phyloP scores from a whole-genome alignment of 768 basidiomycete species.

The Hortiboletus flavorubellus region DNA sequence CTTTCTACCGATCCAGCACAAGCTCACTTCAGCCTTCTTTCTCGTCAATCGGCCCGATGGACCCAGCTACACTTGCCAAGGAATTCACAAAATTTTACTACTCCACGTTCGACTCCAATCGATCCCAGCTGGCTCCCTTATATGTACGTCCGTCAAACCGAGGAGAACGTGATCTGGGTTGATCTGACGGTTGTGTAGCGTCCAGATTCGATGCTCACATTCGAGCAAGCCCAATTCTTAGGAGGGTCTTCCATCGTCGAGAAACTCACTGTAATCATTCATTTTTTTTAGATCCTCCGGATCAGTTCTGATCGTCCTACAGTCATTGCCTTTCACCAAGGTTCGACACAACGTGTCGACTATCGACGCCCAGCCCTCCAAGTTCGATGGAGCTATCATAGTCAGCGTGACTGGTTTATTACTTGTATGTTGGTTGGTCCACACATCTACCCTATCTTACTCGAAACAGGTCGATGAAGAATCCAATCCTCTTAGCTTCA shows the following conservation, averaged over 20 bases:
- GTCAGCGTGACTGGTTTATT: constrained; percentile 89
- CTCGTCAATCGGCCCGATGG: constrained; percentile 51
- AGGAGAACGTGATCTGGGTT: constrained; percentile 24
- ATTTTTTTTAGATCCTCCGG: background rate
- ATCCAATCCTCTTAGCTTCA: constrained; percentile 79
- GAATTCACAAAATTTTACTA: constrained; percentile 88
- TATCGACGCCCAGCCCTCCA: constrained; percentile 85
- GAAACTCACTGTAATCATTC: constrained; percentile 62
- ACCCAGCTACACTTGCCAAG: constrained; percentile 69
- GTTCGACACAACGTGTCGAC: constrained; percentile 82
- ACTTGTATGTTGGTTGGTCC: constrained; percentile 44
- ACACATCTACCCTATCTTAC: constrained; percentile 1
- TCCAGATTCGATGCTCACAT: constrained; percentile 78
- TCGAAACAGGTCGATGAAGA: constrained; percentile 71
- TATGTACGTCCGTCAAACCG: constrained; percentile 59
- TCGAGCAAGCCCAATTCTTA: constrained; percentile 59
- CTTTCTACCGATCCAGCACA: constrained; percentile 2
- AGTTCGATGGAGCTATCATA: constrained; percentile 49
- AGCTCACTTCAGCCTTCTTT: constrained; percentile 6
- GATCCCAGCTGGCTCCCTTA: constrained; percentile 53
- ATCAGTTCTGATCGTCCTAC: constrained; percentile 3
- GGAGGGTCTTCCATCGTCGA: constrained; percentile 57
- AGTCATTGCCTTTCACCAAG: constrained; percentile 78
- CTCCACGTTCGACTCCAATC: constrained; percentile 63
- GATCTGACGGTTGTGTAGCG: constrained; percentile 49